Conservation (phyloP, 2,329 filamentous ascomycete genomes). For the Penicillium fuscoglaucum region DNA sequence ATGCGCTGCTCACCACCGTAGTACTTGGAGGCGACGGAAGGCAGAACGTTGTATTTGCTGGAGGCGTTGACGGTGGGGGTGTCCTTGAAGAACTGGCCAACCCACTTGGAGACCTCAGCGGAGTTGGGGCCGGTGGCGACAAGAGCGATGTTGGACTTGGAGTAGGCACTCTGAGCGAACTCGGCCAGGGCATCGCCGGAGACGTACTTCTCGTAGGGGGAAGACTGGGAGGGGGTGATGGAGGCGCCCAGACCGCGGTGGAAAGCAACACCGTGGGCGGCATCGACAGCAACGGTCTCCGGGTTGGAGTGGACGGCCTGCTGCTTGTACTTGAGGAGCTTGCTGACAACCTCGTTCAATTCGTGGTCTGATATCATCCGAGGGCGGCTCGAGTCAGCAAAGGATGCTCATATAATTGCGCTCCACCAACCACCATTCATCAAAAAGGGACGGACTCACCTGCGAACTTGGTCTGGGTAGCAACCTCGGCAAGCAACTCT, state of each 20-base stretch:
- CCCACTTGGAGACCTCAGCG: constrained; percentile 79
- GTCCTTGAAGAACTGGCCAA: constrained; percentile 84
- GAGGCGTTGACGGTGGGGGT: constrained; percentile 56
- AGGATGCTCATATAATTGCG: not conserved
- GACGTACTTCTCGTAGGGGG: constrained; percentile 72
- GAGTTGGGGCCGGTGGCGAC: constrained; percentile 84
- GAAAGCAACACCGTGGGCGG: constrained; percentile 83
- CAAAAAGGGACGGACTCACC: constrained; percentile 45
- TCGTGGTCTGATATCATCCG: constrained; percentile 67
- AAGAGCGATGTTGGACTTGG: constrained; percentile 86
- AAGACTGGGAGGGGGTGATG: constrained; percentile 69
- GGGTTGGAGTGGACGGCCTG: constrained; percentile 64
- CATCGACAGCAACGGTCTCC: constrained; percentile 75
- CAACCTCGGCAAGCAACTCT: constrained; percentile 90
- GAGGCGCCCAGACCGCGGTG: constrained; percentile 86
- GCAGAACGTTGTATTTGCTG: constrained; percentile 55
- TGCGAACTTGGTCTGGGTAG: constrained; percentile 82
- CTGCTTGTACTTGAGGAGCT: constrained; percentile 75
- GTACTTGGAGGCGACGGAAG: constrained; percentile 74
- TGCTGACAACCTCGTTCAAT: constrained; percentile 82
- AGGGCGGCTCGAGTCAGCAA: constrained; percentile 18
- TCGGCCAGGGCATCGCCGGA: constrained; percentile 70
- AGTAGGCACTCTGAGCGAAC: constrained; percentile 77
- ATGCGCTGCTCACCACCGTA: constrained; percentile 92
- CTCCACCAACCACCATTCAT: constrained; percentile 3